These are phyloP conservation scores for Periglandula ipomoeae DNA, from an alignment of 2,329 filamentous ascomycete genomes.

Conservation along the genomic window DNA sequence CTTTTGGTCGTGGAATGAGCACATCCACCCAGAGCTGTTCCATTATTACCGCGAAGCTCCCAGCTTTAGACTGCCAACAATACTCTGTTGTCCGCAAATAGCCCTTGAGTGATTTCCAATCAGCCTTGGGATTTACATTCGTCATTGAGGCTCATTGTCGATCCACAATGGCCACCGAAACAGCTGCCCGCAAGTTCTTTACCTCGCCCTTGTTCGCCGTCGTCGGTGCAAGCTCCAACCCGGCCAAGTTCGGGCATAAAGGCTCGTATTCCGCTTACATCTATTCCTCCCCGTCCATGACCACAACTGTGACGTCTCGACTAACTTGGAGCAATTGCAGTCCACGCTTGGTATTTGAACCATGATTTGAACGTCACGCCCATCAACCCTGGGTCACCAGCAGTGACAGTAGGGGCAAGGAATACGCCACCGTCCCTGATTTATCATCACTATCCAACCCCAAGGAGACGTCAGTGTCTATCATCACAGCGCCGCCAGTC, in stretches of 20 bases:
- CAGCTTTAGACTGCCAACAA: too few species aligned
- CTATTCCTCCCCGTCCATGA: background rate
- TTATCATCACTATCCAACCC: conserved; percentile 59
- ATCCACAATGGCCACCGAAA: conserved; percentile 51
- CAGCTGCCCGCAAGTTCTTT: conserved; percentile 71
- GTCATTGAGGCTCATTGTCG: background rate
- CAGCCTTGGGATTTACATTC: background rate
- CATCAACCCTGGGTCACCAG: conserved; percentile 64
- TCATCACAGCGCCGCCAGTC: conserved; percentile 77
- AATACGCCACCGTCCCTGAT: conserved; percentile 55
- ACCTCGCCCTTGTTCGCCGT: conserved; percentile 73
- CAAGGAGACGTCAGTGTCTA: conserved; percentile 62
- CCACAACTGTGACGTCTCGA: too few species aligned
- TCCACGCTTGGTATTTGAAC: conserved; percentile 80
- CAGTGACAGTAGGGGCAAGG: conserved; percentile 52
- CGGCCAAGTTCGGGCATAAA: conserved; percentile 81
- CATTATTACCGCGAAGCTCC: too few species aligned
- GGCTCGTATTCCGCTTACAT: conserved; percentile 38
- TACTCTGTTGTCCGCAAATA: conserved; percentile 1
- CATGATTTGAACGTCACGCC: conserved; percentile 71
- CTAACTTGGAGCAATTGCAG: conserved; percentile 33
- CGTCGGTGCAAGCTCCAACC: conserved; percentile 78
- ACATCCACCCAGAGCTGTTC: too few species aligned
- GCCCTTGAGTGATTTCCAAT: background rate
- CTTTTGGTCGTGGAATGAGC: background rate